Percentiles rank a stretch among this genome's conserved stretches.
phyloP scores from a whole-genome alignment of 495 filamentous ascomycete species.

The Penicillium bovifimosum region DNA sequence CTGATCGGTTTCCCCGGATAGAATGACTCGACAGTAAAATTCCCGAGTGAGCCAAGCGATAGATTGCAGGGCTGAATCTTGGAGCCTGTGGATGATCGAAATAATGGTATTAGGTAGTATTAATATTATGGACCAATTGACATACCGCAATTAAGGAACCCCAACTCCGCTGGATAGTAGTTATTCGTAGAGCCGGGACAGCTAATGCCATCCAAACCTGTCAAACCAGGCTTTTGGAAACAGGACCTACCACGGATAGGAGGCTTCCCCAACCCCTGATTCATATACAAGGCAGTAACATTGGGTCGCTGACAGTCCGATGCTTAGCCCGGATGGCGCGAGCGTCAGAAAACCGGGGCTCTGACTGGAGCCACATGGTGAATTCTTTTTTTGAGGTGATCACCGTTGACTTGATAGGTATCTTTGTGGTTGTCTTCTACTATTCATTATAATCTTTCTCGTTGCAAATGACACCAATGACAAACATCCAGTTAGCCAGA shows the following conservation, averaged over 20 bases:
- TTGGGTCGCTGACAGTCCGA: not conserved
- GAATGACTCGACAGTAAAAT: not conserved
- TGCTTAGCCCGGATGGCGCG: slow-evolving; percentile 4
- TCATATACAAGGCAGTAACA: not conserved
- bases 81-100: not conserved
- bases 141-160: not conserved
- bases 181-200: not conserved
- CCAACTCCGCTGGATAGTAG: not conserved
- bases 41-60: not conserved
- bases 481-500: not conserved
- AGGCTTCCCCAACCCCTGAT: not conserved
- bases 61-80: slow-evolving; percentile 6
- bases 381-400: not conserved
- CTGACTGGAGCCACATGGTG: not conserved
- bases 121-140: too few relatives aligned
- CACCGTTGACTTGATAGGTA: not conserved
- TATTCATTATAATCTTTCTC: not conserved
- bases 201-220: not conserved
- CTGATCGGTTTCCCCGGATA: slow-evolving; percentile 9
- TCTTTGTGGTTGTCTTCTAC: not conserved
- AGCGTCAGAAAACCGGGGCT: not conserved
- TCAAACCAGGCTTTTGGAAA: not conserved
- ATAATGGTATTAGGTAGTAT: too few relatives aligned
- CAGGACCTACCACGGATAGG: not conserved
- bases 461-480: too few relatives aligned